phyloP scores from a whole-genome alignment of 257 asterid species.

The Salvia splendens region DNA sequence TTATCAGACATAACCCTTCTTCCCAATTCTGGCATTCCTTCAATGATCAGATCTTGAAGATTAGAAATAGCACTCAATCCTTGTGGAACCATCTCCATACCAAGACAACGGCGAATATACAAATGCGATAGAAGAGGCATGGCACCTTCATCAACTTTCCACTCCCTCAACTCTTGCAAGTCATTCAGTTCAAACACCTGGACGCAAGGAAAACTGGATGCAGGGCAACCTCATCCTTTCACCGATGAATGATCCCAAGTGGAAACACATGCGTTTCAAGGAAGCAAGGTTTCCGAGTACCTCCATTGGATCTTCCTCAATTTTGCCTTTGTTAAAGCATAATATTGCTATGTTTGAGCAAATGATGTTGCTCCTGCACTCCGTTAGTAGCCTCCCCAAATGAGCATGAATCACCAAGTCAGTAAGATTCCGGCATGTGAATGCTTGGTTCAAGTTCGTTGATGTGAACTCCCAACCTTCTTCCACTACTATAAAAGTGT shows the following conservation, averaged over 20 bases:
- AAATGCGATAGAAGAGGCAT: background rate
- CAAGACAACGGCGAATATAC: background rate
- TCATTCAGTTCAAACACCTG: background rate
- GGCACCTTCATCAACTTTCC: background rate
- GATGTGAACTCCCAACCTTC: background rate
- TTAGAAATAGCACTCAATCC: background rate
- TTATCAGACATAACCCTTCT: background rate
- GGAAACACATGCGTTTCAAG: background rate
- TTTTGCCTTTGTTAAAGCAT: background rate
- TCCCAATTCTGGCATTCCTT: background rate
- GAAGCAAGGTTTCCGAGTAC: background rate
- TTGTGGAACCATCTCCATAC: background rate
- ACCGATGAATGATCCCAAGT: background rate
- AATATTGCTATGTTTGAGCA: background rate
- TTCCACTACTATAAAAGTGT: background rate
- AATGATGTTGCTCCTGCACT: background rate
- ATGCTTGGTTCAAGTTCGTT: background rate
- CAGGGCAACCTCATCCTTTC: background rate
- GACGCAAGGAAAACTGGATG: background rate
- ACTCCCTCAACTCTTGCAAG: background rate
- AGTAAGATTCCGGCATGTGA: background rate
- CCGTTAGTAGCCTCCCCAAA: background rate
- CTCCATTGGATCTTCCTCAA: slow-evolving; percentile 7
- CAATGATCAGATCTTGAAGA: slow-evolving; percentile 4
- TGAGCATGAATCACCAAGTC: background rate